These are phyloP conservation scores for Dothidotthia symphoricarpi DNA, from an alignment of 2,329 filamentous ascomycete species.

Conservation along the genomic window DNA sequence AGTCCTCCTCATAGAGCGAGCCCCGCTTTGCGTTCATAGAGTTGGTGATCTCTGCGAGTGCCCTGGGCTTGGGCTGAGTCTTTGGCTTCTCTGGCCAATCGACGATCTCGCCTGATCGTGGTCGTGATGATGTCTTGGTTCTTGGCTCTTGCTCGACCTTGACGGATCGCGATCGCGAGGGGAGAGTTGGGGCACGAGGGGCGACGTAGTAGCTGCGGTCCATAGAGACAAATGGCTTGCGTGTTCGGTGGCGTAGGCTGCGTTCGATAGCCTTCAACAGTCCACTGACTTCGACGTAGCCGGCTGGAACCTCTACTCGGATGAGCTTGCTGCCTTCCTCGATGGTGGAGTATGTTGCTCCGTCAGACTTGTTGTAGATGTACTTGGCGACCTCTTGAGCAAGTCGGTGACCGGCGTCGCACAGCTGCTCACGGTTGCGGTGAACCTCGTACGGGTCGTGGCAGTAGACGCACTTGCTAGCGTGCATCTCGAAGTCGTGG, in stretches of 20 bases:
- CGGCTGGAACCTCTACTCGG: constrained; percentile 46
- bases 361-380: constrained; percentile 43
- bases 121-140: constrained; percentile 26
- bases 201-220: constrained; percentile 45
- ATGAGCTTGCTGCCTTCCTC: constrained; percentile 45
- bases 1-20: constrained; percentile 44
- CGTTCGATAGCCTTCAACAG: constrained; percentile 47
- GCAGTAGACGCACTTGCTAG: constrained; percentile 47
- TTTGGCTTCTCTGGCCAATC: constrained; percentile 34
- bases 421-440: constrained; percentile 43
- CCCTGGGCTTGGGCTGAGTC: constrained; percentile 13
- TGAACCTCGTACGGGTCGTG: constrained; percentile 46
- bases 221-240: constrained; percentile 45
- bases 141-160: constrained; percentile 34
- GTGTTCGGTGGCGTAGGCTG: constrained; percentile 37
- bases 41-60: constrained; percentile 34
- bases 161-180: constrained; percentile 29
- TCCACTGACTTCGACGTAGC: constrained; percentile 42
- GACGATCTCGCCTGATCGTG: constrained; percentile 39
- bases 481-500: constrained; percentile 51
- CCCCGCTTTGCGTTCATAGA: constrained; percentile 38
- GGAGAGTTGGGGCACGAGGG: constrained; percentile 34
- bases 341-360: constrained; percentile 36
- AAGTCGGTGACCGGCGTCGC: constrained; percentile 45
- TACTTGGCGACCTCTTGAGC: constrained; percentile 47